Evolutionary conservation across 148 eudicot genomes (phyloP).

Genomic region (Talinum fruticosum): DNA sequence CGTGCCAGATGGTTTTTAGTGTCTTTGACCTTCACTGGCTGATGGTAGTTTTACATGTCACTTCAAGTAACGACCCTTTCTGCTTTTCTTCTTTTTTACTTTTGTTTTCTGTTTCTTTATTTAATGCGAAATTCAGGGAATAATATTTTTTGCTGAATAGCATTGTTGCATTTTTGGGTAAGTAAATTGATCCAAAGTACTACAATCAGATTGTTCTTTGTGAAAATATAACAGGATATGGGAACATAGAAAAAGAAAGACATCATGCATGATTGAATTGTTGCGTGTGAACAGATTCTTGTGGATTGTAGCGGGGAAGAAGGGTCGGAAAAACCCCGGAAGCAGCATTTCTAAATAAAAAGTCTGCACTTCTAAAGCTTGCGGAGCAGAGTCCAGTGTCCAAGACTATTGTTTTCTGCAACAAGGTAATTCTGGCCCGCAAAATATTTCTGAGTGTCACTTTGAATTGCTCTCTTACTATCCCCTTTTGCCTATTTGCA

Average conservation of each 20-base stretch:
- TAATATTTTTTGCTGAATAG: not conserved
- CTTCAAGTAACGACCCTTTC: not conserved
- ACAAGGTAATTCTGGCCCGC: constrained; percentile 53
- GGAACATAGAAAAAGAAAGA: not conserved
- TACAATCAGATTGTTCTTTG: not conserved
- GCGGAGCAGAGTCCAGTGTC: constrained; percentile 60
- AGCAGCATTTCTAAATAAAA: constrained; percentile 85
- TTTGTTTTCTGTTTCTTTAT: not conserved
- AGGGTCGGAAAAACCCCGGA: constrained; percentile 73
- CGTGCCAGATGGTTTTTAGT: not conserved
- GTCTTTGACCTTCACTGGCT: not conserved
- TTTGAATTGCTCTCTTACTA: constrained; percentile 8
- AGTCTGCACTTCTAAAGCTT: constrained; percentile 74
- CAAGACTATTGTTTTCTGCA: constrained; percentile 90
- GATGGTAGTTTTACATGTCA: not conserved
- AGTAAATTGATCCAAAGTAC: not conserved
- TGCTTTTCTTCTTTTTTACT: not conserved
- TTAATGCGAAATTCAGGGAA: not conserved
- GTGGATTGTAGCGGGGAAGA: constrained; percentile 95
- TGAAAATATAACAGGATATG: not conserved
- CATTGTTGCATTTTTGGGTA: not conserved
- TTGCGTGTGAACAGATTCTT: constrained; percentile 50
- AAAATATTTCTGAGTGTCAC: not conserved
- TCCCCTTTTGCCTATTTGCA: constrained; percentile 19
- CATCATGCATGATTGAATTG: not conserved